These are phyloP conservation scores for Penicillium sclerotiorum DNA, from an alignment of 2,329 filamentous ascomycete genomes.

Conservation along the genomic window DNA sequence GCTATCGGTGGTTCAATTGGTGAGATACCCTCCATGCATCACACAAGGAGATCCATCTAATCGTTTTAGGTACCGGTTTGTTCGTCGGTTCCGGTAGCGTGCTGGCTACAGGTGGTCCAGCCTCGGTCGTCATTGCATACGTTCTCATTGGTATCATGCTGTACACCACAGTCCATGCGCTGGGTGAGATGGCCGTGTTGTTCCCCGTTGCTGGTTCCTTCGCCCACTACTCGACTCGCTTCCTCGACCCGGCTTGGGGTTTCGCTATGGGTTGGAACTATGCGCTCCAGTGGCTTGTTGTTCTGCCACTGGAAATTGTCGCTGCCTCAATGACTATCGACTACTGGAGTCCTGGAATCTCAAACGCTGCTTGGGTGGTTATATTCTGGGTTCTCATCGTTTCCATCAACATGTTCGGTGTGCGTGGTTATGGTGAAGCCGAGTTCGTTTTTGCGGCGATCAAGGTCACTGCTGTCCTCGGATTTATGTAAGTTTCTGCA, in stretches of 20 bases:
- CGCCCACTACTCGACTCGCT: slow-evolving; percentile 86
- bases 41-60: slow-evolving; percentile 1
- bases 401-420: slow-evolving; percentile 81
- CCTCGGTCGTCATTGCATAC: slow-evolving; percentile 77
- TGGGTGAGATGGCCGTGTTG: slow-evolving; percentile 87
- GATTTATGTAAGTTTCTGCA: slow-evolving; percentile 71
- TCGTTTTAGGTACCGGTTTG: slow-evolving; percentile 68
- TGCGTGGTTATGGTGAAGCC: slow-evolving; percentile 86
- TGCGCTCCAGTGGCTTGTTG: slow-evolving; percentile 82
- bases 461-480: slow-evolving; percentile 83
- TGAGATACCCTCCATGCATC: slow-evolving; percentile 33
- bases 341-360: slow-evolving; percentile 71
- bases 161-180: slow-evolving; percentile 86
- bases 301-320: slow-evolving; percentile 83
- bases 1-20: slow-evolving; percentile 91
- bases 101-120: slow-evolving; percentile 73
- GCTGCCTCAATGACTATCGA: slow-evolving; percentile 81
- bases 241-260: slow-evolving; percentile 87
- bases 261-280: slow-evolving; percentile 98
- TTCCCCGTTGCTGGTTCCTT: slow-evolving; percentile 93
- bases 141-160: slow-evolving; percentile 80
- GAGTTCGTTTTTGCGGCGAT: slow-evolving; percentile 86
- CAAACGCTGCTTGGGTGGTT: slow-evolving; percentile 76
- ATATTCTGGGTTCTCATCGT: slow-evolving; percentile 79
- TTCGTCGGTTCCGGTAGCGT: slow-evolving; percentile 82